Base-by-base conservation (phyloP, 2,329 filamentous ascomycete genomes). In the Atkinsonella texensis region DNA sequence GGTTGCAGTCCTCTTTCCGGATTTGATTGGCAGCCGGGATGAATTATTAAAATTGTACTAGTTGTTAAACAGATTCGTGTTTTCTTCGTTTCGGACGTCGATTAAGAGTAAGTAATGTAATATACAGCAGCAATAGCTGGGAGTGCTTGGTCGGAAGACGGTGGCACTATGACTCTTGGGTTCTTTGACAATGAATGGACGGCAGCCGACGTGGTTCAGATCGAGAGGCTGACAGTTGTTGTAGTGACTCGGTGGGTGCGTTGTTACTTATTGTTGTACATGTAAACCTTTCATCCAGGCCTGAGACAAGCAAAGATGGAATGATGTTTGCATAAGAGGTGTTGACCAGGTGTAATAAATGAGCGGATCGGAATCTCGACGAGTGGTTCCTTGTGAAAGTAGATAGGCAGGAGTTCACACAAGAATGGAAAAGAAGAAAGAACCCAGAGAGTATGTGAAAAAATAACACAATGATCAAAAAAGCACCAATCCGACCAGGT, bases 391-490 rank as follows among this genome's bases (percentile, higher is more conserved):
- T 66, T 70, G 49, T 53, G 67, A 65, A 62, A 63, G 61, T 60
- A 59, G 49, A 64, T 35, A 8, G 60, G 51, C 45, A 18, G 47
- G 50, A 53, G 50, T 40, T 67, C 66, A 68, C 62, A 47, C 20
- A 50, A 46, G 52, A 53, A 46, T 49, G 51, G 60, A 67, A 72
- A 73, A 69, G 66, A 73, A 72, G 69, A 66, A 73, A 71, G 71
- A 73, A 71, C 69, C 69, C 67, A 69, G 70, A 69, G 68, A 67
- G 66, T 68, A 46, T 47, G 48, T 17, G 33, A 71, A 69, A 70
- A 68, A 66, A 69, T 68, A 58, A 60, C 56, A 69, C 65, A 64
- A 71, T 69, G 67, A 73, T 65, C 66, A 58, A 61, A 59, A 60
- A 60, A 57, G 60, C 64, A 65, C 65, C 65, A 66, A 68, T 68